phyloP scores from a whole-genome alignment of 495 filamentous ascomycete genomes.

The Aspergillus leporis region DNA sequence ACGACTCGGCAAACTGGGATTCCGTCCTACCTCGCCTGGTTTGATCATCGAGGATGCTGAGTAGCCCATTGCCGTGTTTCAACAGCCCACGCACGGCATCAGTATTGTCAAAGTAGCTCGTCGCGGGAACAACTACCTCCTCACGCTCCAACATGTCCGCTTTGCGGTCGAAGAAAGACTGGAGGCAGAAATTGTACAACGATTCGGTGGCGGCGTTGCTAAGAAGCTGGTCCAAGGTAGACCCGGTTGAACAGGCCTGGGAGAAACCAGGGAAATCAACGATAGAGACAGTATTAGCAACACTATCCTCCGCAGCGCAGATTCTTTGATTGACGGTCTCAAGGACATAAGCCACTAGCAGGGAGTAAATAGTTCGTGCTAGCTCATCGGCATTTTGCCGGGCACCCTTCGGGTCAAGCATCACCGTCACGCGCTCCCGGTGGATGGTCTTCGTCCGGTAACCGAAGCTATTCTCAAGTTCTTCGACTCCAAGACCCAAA shows the following conservation, averaged over 20 bases:
- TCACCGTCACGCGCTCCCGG: conserved; percentile 92
- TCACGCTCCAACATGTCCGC: conserved; percentile 90
- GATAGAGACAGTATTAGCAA: conserved; percentile 90
- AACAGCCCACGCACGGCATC: conserved; percentile 88
- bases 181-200: conserved; percentile 87
- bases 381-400: conserved; percentile 91
- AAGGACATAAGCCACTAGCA: conserved; percentile 89
- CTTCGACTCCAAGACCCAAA: conserved; percentile 74
- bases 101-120: conserved; percentile 96
- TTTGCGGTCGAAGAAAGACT: conserved; percentile 93
- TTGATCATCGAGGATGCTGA: conserved; percentile 95
- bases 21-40: conserved; percentile 85
- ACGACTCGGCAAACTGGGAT: conserved; percentile 82
- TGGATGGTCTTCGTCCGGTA: conserved; percentile 96
- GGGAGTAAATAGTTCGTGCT: conserved; percentile 90
- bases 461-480: conserved; percentile 83
- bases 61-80: conserved; percentile 87
- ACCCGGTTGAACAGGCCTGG: conserved; percentile 77
- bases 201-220: conserved; percentile 92
- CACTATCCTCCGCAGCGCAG: conserved; percentile 83
- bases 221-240: conserved; percentile 86
- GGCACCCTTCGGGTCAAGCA: conserved; percentile 91
- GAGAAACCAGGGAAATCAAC: conserved; percentile 97
- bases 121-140: conserved; percentile 83
- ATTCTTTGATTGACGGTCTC: conserved; percentile 89